Conservation (phyloP, 2,329 filamentous ascomycete species). For the Aschersonia sp. region DNA sequence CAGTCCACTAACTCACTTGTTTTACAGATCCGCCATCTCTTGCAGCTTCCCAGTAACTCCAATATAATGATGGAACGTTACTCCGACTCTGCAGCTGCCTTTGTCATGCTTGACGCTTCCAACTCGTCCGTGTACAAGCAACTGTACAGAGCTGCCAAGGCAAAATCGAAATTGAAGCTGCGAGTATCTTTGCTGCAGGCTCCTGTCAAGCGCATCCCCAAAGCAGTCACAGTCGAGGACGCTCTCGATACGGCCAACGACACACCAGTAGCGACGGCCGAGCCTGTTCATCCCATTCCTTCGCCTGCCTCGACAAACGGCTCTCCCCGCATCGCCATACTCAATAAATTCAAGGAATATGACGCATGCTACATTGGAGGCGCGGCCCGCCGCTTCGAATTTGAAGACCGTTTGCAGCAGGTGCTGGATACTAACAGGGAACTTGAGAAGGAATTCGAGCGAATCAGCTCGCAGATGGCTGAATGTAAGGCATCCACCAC, state of each 20-base stretch:
- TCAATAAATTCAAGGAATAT: too few species aligned
- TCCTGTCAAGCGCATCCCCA: constrained; percentile 20
- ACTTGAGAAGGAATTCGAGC: too few species aligned
- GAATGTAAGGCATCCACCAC: too few species aligned
- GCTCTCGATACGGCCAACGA: constrained; percentile 25
- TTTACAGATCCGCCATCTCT: constrained; percentile 18
- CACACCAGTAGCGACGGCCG: background rate
- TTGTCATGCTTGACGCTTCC: constrained; percentile 61
- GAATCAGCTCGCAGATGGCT: too few species aligned
- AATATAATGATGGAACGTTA: constrained; percentile 69
- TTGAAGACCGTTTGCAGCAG: too few species aligned
- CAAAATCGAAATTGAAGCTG: constrained; percentile 92
- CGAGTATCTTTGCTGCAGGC: constrained; percentile 42
- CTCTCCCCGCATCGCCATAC: too few species aligned
- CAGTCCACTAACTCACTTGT: too few species aligned
- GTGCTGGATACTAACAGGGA: too few species aligned
- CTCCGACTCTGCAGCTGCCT: constrained; percentile 79
- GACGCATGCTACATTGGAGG: too few species aligned
- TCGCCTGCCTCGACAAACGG: too few species aligned
- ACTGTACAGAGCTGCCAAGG: constrained; percentile 89
- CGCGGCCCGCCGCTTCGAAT: too few species aligned
- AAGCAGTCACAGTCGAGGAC: constrained; percentile 36
- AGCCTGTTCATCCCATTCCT: too few species aligned
- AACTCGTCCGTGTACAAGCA: constrained; percentile 89
- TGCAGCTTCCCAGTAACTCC: constrained; percentile 17